Conservation (phyloP, 805 yeast genomes). For the Candida sakaeoensis region DNA sequence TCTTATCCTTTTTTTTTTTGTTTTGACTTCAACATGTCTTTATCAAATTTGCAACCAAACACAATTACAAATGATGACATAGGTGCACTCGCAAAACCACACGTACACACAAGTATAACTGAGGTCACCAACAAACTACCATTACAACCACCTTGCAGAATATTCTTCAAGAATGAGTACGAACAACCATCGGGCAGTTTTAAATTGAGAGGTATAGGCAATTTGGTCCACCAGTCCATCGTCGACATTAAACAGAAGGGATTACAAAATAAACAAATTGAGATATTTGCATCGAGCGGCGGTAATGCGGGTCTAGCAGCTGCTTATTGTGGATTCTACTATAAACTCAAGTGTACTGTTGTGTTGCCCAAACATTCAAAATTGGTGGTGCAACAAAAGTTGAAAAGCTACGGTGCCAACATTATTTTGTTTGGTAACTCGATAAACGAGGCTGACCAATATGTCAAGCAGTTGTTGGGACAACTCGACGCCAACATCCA, state of each 20-base stretch:
- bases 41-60: slow-evolving; percentile 9
- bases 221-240: slow-evolving; percentile 35
- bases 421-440: slow-evolving; percentile 44
- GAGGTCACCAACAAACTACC: slow-evolving; percentile 35
- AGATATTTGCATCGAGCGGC: slow-evolving; percentile 51
- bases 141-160: slow-evolving; percentile 34
- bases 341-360: slow-evolving; percentile 49
- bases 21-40: slow-evolving; percentile 11
- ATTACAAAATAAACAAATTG: slow-evolving; percentile 25
- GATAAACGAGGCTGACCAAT: slow-evolving; percentile 51
- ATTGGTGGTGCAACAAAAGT: slow-evolving; percentile 40
- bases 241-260: slow-evolving; percentile 15
- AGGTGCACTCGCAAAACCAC: slow-evolving; percentile 21
- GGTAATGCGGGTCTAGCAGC: slow-evolving; percentile 58
- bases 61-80: background rate
- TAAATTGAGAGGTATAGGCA: slow-evolving; percentile 53
- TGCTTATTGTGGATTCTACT: slow-evolving; percentile 40
- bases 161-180: slow-evolving; percentile 47
- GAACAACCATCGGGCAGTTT: slow-evolving; percentile 56
- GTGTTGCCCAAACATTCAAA: slow-evolving; percentile 55
- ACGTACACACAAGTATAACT: slow-evolving; percentile 34
- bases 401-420: slow-evolving; percentile 47
- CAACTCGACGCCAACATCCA: slow-evolving; percentile 19
- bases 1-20: background rate
- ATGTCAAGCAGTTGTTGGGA: slow-evolving; percentile 27